Evolutionary conservation across 1,284 basidiomycete species (phyloP).

Genomic region (Cutaneotrichosporon cavernicola): DNA sequence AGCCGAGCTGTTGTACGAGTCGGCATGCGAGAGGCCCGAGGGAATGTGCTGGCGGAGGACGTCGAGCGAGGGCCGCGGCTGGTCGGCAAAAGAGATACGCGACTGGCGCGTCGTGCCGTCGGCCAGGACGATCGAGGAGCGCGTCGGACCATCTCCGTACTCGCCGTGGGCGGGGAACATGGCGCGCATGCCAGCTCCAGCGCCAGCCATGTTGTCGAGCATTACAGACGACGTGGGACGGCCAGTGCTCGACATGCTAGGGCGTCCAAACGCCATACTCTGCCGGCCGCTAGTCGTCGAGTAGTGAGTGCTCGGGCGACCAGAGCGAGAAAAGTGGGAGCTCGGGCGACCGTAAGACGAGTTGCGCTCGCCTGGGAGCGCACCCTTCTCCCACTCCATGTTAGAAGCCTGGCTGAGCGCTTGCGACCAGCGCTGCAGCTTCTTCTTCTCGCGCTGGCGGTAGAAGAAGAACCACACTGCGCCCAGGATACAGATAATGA

Average conservation of each 20-base stretch:
- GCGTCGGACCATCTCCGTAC: conserved; percentile 33
- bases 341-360: conserved; percentile 75
- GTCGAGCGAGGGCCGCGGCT: conserved; percentile 62
- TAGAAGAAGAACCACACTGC: conserved; percentile 59
- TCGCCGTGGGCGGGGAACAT: conserved; percentile 34
- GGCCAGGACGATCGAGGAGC: conserved; percentile 61
- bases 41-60: conserved; percentile 53
- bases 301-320: conserved; percentile 57
- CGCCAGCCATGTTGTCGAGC: conserved; percentile 61
- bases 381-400: conserved; percentile 51
- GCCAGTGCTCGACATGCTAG: conserved; percentile 35
- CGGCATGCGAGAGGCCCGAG: conserved; percentile 48
- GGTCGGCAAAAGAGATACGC: conserved; percentile 51
- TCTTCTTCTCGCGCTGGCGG: conserved; percentile 61
- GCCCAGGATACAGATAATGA: conserved; percentile 58
- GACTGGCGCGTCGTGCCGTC: conserved; percentile 49
- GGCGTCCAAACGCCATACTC: conserved; percentile 23
- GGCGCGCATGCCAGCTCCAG: conserved; percentile 59
- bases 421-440: conserved; percentile 65
- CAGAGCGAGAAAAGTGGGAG: conserved; percentile 24
- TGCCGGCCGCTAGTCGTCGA: conserved; percentile 55
- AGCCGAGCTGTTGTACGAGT: conserved; percentile 46
- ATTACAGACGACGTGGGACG: conserved; percentile 45
- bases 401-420: conserved; percentile 46
- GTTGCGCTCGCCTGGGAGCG: conserved; percentile 50